A percentile compares a stretch with the other conserved stretches of the same genome.
phyloP scores from a whole-genome alignment of 306 rosid genomes.

The cucumber (Cucumis sativus) region Cucumber_9930_V3 NC_026655.2:1499501-1500000 shows the following conservation, averaged over 20 bases:
- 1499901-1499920: constrained; percentile 26
- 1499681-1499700: constrained; percentile 80
- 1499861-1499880: too few species aligned
- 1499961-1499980: constrained; percentile 53
- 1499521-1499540: neutral
- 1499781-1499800: too few species aligned
- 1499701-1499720: constrained; percentile 55
- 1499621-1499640: constrained; percentile 65
- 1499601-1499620: constrained; percentile 64
- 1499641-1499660: constrained; percentile 74
- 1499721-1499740: constrained; percentile 30
- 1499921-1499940: constrained; percentile 26
- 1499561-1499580: constrained; percentile 34
- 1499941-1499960: constrained; percentile 26
- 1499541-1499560: constrained; percentile 20
- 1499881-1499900: constrained; percentile 18
- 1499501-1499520: neutral
- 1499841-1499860: too few species aligned
- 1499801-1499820: too few species aligned
- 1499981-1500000: constrained; percentile 63
- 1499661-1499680: constrained; percentile 87
- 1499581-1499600: constrained; percentile 75
- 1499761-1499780: too few species aligned
- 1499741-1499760: too few species aligned
- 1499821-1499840: too few species aligned